These are phyloP conservation scores for Colletotrichum sp. DNA, from an alignment of 2,329 filamentous ascomycete species.

Conservation along the genomic window DNA sequence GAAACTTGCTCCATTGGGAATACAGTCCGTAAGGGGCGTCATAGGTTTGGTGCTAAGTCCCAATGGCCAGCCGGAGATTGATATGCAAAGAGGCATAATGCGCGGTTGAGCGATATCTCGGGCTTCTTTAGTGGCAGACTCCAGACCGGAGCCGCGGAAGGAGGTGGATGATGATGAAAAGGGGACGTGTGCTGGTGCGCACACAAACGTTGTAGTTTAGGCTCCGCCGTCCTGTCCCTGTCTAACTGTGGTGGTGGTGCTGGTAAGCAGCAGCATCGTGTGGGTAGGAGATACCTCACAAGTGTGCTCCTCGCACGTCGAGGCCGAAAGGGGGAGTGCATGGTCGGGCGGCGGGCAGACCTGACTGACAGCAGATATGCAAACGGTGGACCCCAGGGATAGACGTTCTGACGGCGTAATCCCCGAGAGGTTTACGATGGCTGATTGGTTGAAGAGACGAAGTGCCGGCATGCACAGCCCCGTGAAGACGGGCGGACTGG, in stretches of 20 bases:
- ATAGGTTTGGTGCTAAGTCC: neutral
- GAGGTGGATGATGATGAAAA: neutral
- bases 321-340: neutral
- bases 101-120: neutral
- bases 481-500: neutral
- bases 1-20: neutral
- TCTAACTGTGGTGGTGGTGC: neutral
- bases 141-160: neutral
- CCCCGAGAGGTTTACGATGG: neutral
- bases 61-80: neutral
- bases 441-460: conserved; percentile 3
- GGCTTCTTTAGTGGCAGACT: neutral
- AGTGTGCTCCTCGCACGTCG: neutral
- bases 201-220: neutral
- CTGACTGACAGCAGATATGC: conserved; percentile 3
- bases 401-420: conserved; percentile 1
- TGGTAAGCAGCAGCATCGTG: neutral
- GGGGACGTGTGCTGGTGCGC: neutral
- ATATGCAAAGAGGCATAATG: neutral
- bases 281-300: neutral
- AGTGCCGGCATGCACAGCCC: conserved; percentile 6
- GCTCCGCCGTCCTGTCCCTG: neutral
- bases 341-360: neutral
- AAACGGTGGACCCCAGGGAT: neutral
- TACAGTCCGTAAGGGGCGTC: neutral